These are phyloP conservation scores for Botrytis cinerea DNA, from an alignment of 2,329 filamentous ascomycete genomes.

Conservation along the genomic window DNA sequence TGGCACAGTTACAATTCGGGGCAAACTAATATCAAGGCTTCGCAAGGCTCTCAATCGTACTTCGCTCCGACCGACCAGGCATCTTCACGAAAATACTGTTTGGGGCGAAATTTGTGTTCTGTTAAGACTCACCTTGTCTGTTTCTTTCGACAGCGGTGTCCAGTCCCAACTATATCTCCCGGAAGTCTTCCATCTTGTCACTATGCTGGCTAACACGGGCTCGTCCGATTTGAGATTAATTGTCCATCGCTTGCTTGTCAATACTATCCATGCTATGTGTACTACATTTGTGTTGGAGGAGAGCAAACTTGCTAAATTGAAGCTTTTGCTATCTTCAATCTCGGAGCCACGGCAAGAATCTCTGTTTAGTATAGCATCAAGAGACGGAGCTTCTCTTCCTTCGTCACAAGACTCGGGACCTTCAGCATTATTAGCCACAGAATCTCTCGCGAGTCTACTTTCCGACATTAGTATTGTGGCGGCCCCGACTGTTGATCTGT, in stretches of 20 bases:
- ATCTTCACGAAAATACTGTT: slow-evolving; percentile 65
- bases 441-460: slow-evolving; percentile 61
- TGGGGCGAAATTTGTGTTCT: slow-evolving; percentile 71
- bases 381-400: slow-evolving; percentile 57
- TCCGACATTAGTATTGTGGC: slow-evolving; percentile 65
- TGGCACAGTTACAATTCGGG: slow-evolving; percentile 64
- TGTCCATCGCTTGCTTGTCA: slow-evolving; percentile 65
- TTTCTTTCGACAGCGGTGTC: slow-evolving; percentile 68
- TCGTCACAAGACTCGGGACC: slow-evolving; percentile 54
- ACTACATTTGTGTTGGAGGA: slow-evolving; percentile 66
- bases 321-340: slow-evolving; percentile 57
- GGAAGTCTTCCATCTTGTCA: slow-evolving; percentile 70
- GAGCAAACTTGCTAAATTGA: slow-evolving; percentile 47
- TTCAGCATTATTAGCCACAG: slow-evolving; percentile 49
- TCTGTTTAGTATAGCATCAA: slow-evolving; percentile 52
- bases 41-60: slow-evolving; percentile 68
- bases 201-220: slow-evolving; percentile 69
- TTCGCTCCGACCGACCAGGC: slow-evolving; percentile 65
- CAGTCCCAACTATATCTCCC: slow-evolving; percentile 69
- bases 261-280: slow-evolving; percentile 67
- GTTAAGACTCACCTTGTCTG: slow-evolving; percentile 64
- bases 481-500: slow-evolving; percentile 63
- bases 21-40: slow-evolving; percentile 64
- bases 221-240: slow-evolving; percentile 56
- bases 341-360: slow-evolving; percentile 61